Evolutionary conservation across 2,329 filamentous ascomycete genomes (phyloP), one percentile per base, ranked within the genome.

Genomic region (Colletotrichum aenigma): DNA sequence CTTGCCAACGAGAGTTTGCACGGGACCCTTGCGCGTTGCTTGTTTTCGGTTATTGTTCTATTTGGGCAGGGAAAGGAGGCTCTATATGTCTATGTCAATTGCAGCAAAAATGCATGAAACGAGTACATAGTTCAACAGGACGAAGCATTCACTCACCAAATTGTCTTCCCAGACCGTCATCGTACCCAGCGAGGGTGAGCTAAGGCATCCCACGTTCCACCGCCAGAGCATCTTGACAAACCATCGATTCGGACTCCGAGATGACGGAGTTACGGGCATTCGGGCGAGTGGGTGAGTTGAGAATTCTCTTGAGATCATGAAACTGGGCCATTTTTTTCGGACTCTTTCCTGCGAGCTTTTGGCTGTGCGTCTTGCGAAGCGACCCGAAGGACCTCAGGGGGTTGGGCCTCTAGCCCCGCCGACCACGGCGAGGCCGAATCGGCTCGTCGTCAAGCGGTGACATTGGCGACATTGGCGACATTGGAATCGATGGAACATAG

Each of bases 81-180:
- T 76, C 65, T 68, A 43, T 74, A 65, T 65, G 36, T 74, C 74
- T 73, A 69, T 64, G 70, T 60, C 64, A 68, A 69, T 60, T 58
- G 48, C 56, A 52, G 34, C 34, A 43, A 72, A 75, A 58, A 48
- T 38, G 68, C 70, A 60, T 30, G 43, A 76, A 68, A 74, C 34
- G 52, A 55, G 36, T 76, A 76, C 74, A 76, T 76, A 74, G 70
- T 60, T 74, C 64, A 65, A 76, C 32, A 65, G 61, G 61, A 74
- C 28, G 48, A 68, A 69, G 58, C 70, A 69, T 76, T 74, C 65
- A 74, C 74, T 76, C 65, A 74, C 74, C 65, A 69, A 61, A 24
- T 13, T 30, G 13, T 12, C 26, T n/a, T 66, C 24, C n/a, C 38
- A 34, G 30, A 18, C 15, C 36, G 15, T 6, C 26, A 12, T 26